Percentiles rank a stretch among this genome's conserved stretches.
Evolutionary conservation across 176 grass and related monocot species (phyloP).

Genomic region (Poa annua): DNA sequence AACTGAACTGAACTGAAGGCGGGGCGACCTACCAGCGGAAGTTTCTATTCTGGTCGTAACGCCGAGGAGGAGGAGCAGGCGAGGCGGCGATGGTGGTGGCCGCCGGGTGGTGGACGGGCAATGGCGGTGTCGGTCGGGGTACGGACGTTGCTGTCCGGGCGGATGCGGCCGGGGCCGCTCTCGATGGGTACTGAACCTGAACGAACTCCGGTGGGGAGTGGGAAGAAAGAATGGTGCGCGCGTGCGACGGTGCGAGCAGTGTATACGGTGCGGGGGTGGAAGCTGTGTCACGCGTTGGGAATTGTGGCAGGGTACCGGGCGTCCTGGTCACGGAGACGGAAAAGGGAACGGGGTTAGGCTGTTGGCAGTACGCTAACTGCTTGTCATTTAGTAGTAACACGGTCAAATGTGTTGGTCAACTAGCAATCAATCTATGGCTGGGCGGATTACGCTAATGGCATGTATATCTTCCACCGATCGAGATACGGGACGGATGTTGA

Average conservation of each 20-base stretch:
- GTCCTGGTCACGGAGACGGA: neutral
- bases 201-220: too few species aligned
- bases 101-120: neutral
- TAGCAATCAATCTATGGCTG: neutral
- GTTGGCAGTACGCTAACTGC: neutral
- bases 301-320: neutral
- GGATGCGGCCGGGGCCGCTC: slow-evolving; percentile 22
- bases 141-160: slow-evolving; percentile 35
- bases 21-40: slow-evolving; percentile 48
- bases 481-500: neutral
- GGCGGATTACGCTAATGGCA: too few species aligned
- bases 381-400: neutral
- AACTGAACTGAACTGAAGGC: slow-evolving; percentile 3
- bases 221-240: neutral
- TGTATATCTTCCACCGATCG: too few species aligned
- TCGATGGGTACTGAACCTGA: too few species aligned
- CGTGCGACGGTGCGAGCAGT: neutral
- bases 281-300: neutral
- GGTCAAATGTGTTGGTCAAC: neutral
- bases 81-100: neutral
- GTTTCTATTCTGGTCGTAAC: slow-evolving; percentile 37
- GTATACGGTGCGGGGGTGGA: neutral
- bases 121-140: neutral
- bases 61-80: neutral
- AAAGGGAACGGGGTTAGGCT: neutral